These are phyloP conservation scores for Apiospora malaysiana DNA, from an alignment of 2,329 filamentous ascomycete genomes.

Conservation along the genomic window DNA sequence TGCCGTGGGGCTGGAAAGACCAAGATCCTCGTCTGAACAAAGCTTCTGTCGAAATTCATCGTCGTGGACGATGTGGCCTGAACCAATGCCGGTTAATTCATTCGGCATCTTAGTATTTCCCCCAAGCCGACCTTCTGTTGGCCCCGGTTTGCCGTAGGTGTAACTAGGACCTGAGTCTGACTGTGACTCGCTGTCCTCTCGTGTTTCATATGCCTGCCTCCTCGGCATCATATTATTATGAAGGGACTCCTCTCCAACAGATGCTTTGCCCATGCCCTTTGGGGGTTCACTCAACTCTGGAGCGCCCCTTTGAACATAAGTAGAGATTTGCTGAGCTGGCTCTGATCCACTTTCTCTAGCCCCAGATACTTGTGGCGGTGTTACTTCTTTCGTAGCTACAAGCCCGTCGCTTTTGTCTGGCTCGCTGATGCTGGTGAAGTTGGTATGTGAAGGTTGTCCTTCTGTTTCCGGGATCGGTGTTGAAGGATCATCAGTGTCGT, in stretches of 20 bases:
- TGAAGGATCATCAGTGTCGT: conserved; percentile 2
- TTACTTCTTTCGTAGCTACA: neutral
- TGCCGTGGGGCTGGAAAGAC: conserved; percentile 22
- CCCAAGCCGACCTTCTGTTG: neutral
- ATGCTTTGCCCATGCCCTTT: neutral
- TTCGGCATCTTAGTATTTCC: conserved; percentile 23
- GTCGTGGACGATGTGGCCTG: conserved; percentile 28
- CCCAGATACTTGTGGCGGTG: neutral
- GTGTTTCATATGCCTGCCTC: neutral
- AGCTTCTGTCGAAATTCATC: conserved; percentile 29
- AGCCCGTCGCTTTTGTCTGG: neutral
- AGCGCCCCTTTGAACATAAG: neutral
- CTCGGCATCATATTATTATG: neutral
- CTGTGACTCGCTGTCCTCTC: conserved; percentile 12
- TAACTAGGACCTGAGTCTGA: conserved; percentile 18
- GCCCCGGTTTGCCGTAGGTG: conserved; percentile 10
- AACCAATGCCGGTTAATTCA: conserved; percentile 32
- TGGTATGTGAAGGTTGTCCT: neutral
- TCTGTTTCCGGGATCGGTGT: neutral
- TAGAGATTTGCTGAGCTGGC: neutral
- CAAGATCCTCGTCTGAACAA: conserved; percentile 34
- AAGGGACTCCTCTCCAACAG: neutral
- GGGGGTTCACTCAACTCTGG: neutral
- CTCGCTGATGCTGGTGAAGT: neutral
- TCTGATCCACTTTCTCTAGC: neutral